phyloP scores from a whole-genome alignment of 306 rosid genomes.

The Casuarina equisetifolia region DNA sequence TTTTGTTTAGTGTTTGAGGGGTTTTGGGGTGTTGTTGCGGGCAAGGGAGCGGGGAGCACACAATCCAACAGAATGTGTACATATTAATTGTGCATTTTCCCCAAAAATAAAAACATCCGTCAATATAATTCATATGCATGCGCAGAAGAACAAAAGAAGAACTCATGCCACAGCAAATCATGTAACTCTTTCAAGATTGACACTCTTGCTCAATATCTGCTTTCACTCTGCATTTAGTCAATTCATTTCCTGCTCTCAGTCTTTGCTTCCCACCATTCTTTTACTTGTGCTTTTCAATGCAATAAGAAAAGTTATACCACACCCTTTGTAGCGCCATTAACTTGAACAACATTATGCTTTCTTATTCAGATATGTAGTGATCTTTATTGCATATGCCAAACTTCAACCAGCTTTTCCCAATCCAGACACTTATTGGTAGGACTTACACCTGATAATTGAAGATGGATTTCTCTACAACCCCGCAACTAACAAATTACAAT shows the following conservation, averaged over 20 bases:
- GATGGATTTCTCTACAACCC: not conserved
- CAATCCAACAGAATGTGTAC: too few species aligned
- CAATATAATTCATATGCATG: not conserved
- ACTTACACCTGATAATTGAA: not conserved
- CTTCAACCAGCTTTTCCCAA: not conserved
- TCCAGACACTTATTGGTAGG: not conserved
- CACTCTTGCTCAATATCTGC: not conserved
- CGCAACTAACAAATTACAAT: not conserved
- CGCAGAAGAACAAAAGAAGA: not conserved
- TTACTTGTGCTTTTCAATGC: not conserved
- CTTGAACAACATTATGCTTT: not conserved
- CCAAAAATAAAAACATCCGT: not conserved
- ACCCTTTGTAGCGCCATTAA: not conserved
- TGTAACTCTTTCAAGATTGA: not conserved
- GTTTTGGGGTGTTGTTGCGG: not conserved
- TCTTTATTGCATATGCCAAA: not conserved
- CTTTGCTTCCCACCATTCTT: not conserved
- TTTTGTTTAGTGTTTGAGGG: rapidly evolving
- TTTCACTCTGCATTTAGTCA: not conserved
- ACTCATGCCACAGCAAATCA: not conserved
- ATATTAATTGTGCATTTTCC: not conserved
- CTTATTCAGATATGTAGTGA: not conserved
- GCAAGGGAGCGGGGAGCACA: too few species aligned
- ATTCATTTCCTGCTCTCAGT: not conserved
- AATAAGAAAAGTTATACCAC: not conserved